Evolutionary conservation across 352 stramenopile genomes (phyloP), one percentile per base, ranked within the genome.

Genomic region (Globisporangium heterothallicum): DNA sequence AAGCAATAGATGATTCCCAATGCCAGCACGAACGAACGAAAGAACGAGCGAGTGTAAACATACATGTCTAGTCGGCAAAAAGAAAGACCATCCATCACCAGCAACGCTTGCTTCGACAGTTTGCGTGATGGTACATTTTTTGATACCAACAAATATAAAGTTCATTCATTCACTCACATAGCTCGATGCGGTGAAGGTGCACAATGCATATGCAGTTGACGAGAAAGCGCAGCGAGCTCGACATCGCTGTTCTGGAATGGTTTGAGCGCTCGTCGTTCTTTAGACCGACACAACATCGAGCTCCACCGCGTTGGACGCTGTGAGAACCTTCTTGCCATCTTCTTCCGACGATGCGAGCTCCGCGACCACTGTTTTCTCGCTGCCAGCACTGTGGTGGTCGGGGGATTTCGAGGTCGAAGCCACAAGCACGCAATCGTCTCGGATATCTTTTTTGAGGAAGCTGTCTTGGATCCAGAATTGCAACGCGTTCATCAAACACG

Each of bases 381-480:
- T 55, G 42, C 45, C 35, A 29, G 66, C 56, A 42, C 57, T 46
- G 12, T 24, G 16, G 16, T n/a, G 25, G 8, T 18, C 5, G 6
- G 69, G 57, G 13, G 66, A 72, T 35, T 66, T 63, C 6, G 61
- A 36, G 0, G 58, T 59, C 32, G 41, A 42, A 13, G 69, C 57
- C 34, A 86, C 65, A 26, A 81, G 57, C 41, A 77, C 63, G 55
- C 71, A 81, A 52, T 85, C 75, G 43, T 84, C 66, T 8, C 68
- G 68, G 8, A 85, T 64, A 41, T 91, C 79, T 54, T 94, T 92
- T 57, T 94, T 95, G 46, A 95, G 74, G 62, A 93, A 95, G 64
- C 72, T 92, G 70, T 95, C 85, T 61, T 95, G 85, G 29, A 95
- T 67, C 83, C 83, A 95, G 54, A 94, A 95, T 53, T 95, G 85